Evolutionary conservation across 2,329 filamentous ascomycete genomes (phyloP), one percentile per base, ranked within the genome.

Genomic region (Monilinia polystroma): DNA sequence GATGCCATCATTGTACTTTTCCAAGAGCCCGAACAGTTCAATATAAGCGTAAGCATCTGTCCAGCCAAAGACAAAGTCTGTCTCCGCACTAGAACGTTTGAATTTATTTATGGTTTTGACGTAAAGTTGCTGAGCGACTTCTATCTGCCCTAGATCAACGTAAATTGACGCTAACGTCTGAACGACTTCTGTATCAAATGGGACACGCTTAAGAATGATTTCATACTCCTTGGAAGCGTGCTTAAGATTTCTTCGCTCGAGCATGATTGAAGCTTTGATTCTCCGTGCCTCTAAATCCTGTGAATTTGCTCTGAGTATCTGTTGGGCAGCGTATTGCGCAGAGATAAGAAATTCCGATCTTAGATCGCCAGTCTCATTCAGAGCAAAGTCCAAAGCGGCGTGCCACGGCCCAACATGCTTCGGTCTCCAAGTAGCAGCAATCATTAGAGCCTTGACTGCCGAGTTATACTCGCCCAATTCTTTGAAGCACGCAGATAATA

Each of bases 11-110:
- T 82, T 78, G 72, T 88, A 90, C 64, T 85, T 82, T 49, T 84
- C 83, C 12, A 86, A 78, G 58, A 88, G 85, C 38, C 87, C 86
- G 68, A 93, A 87, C 23, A 98, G 83, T 73, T 97, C 92, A 51
- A 92, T 84, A 71, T 95, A 97, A 64, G 93, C 90, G 68, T 92
- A 90, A 53, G 96, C 81, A 76, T 98, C 90, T 64, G 90, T 88
- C 94, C 94, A 99, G 16, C 66, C 68, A 66, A 76, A 74, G 3
- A 41, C 52, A 11, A 53, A 52, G 2, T 69, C 69, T 1, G 57
- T 38, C 8, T 71, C 66, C 38, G 67, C 62, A 23, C 66, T 52
- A 12, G 63, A 38, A 16, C 66, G 60, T 57, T 69, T 74, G 53
- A 73, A 72, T 55, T 75, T 70, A 14, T 70, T 69, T 51, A 80